Evolutionary conservation across 192 early-diverging fungal species (phyloP).

Genomic region (Phycomyces nitens): DNA sequence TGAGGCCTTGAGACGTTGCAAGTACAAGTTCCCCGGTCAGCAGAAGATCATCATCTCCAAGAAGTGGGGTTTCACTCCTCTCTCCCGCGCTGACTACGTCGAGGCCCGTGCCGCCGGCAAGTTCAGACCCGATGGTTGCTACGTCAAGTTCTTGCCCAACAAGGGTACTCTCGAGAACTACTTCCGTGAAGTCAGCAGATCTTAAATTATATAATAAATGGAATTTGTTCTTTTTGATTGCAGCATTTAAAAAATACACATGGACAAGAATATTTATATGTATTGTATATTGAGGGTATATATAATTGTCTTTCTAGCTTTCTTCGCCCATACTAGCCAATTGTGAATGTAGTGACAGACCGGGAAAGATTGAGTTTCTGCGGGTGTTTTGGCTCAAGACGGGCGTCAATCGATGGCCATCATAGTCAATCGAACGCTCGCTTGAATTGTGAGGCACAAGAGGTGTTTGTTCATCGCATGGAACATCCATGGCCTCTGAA

Average conservation of each 20-base stretch:
- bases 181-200: conserved; percentile 17
- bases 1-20: conserved; percentile 85
- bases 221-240: not conserved
- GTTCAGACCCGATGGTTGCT: conserved; percentile 89
- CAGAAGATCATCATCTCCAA: conserved; percentile 99
- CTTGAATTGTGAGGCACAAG: too few species aligned
- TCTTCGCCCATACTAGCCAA: too few species aligned
- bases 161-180: conserved; percentile 70
- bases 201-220: conserved; percentile 2
- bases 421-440: too few species aligned
- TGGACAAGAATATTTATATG: too few species aligned
- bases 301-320: too few species aligned
- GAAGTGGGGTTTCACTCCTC: conserved; percentile 99
- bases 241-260: not conserved
- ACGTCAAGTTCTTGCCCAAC: conserved; percentile 88
- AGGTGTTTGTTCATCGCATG: too few species aligned
- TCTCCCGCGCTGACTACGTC: conserved; percentile 87
- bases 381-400: too few species aligned
- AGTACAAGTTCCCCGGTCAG: conserved; percentile 99
- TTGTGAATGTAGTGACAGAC: too few species aligned
- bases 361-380: too few species aligned
- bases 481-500: too few species aligned
- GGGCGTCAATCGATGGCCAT: too few species aligned
- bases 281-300: too few species aligned
- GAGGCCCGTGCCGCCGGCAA: conserved; percentile 68